Conservation (phyloP, 169 alveolate genomes). For the Cryptosporidium sp. region DNA sequence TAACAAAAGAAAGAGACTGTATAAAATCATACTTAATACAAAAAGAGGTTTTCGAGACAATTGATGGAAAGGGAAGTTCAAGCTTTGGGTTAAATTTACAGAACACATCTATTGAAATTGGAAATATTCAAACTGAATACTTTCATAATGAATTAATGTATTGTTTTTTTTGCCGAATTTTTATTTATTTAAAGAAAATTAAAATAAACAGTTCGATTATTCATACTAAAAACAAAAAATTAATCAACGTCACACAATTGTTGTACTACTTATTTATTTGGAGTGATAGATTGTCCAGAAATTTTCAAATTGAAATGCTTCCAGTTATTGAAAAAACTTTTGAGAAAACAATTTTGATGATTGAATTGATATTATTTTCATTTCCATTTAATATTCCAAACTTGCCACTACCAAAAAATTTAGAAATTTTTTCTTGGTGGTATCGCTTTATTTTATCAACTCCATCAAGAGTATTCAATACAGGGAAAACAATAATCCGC, state of each 20-base stretch:
- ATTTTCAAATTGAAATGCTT: background rate
- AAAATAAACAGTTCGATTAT: background rate
- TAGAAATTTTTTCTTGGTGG: slow-evolving; percentile 47
- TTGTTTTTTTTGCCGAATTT: slow-evolving; percentile 12
- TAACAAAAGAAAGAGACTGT: slow-evolving; percentile 56
- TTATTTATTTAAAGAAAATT: background rate
- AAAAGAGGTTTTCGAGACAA: background rate
- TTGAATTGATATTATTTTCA: slow-evolving; percentile 48
- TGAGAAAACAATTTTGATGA: background rate
- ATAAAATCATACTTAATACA: slow-evolving; percentile 40
- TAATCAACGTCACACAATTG: background rate
- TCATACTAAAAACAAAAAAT: background rate
- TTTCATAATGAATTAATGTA: slow-evolving; percentile 35
- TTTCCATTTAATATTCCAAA: slow-evolving; percentile 25
- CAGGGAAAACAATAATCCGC: slow-evolving; percentile 12
- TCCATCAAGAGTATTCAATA: slow-evolving; percentile 32
- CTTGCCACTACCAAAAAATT: background rate
- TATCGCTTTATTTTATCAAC: slow-evolving; percentile 6
- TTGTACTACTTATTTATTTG: slow-evolving; percentile 52
- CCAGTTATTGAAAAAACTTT: slow-evolving; percentile 1
- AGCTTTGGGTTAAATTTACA: slow-evolving; percentile 31
- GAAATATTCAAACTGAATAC: slow-evolving; percentile 11
- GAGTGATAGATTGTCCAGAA: slow-evolving; percentile 32
- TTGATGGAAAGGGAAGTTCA: background rate
- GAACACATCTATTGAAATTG: slow-evolving; percentile 35